Percentiles rank a stretch among this genome's conserved stretches.
Evolutionary conservation across 768 basidiomycete genomes (phyloP).

Genomic region (Suillus occidentalis): DNA sequence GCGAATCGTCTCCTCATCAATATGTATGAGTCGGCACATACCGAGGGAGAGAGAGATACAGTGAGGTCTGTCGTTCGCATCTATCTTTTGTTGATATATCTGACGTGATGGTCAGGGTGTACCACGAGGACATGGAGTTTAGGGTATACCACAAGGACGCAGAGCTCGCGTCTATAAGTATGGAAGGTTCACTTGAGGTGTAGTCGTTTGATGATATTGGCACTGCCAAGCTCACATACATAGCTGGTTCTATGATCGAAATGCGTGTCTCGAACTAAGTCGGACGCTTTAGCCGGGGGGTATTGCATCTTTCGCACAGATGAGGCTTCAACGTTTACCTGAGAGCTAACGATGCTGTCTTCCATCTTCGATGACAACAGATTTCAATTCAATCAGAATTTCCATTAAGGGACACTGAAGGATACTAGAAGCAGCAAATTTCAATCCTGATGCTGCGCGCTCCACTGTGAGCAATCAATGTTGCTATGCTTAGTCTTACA

Average conservation of each 20-base stretch:
- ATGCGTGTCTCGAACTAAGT: background rate
- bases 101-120: background rate
- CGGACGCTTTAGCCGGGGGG: no score
- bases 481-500: background rate
- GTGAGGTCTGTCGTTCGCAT: background rate
- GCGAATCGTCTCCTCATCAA: constrained; percentile 1
- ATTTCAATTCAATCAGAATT: no score
- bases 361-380: no score
- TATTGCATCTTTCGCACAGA: no score
- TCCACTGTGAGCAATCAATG: background rate
- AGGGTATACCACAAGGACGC: background rate
- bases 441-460: no score
- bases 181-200: background rate
- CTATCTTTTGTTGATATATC: background rate
- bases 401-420: no score
- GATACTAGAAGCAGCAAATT: no score
- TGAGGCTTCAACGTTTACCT: no score
- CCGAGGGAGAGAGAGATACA: background rate
- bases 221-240: background rate
- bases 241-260: background rate
- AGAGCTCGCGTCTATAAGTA: background rate
- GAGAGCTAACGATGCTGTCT: no score
- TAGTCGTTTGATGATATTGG: background rate
- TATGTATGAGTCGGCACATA: background rate
- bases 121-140: background rate